phyloP scores from a whole-genome alignment of 371 early-diverging fungal species.

The Actinomortierella ambigua region DNA sequence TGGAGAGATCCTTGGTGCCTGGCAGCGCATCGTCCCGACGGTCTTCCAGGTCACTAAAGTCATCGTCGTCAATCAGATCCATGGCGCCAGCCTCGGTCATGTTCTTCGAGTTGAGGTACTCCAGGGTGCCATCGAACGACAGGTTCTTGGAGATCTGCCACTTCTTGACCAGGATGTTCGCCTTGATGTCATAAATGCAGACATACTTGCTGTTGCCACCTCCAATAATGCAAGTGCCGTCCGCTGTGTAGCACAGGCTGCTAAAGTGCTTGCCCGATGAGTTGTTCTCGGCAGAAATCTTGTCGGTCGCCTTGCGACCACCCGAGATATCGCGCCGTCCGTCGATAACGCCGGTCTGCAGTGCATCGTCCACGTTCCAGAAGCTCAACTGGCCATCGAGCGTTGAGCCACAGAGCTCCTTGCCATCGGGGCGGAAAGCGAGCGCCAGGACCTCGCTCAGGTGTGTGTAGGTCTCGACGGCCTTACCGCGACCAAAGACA shows the following conservation, averaged over 20 bases:
- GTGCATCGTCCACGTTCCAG: slow-evolving; percentile 84
- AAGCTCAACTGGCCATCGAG: slow-evolving; percentile 92
- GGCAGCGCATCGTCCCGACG: slow-evolving; percentile 83
- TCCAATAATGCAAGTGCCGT: slow-evolving; percentile 89
- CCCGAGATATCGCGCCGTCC: slow-evolving; percentile 93
- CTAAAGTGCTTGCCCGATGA: slow-evolving; percentile 89
- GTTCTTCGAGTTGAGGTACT: slow-evolving; percentile 83
- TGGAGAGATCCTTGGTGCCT: slow-evolving; percentile 87
- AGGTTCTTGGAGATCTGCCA: slow-evolving; percentile 92
- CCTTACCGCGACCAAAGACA: slow-evolving; percentile 86
- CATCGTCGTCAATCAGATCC: slow-evolving; percentile 81
- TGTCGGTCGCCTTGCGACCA: slow-evolving; percentile 80
- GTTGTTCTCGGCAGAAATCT: slow-evolving; percentile 83
- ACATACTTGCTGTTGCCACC: slow-evolving; percentile 95
- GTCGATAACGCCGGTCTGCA: slow-evolving; percentile 79
- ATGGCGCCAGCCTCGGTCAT: slow-evolving; percentile 96
- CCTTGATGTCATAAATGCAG: slow-evolving; percentile 90
- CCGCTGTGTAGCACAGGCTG: slow-evolving; percentile 92
- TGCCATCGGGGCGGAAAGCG: slow-evolving; percentile 90
- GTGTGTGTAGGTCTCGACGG: slow-evolving; percentile 81
- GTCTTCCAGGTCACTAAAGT: slow-evolving; percentile 83
- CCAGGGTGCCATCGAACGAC: slow-evolving; percentile 91
- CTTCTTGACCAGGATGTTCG: slow-evolving; percentile 79
- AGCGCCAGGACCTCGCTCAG: slow-evolving; percentile 87
- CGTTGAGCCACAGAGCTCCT: slow-evolving; percentile 85